These are phyloP conservation scores for Pyrus bretschneideri DNA, from an alignment of 306 rosid species.

Conservation along the genomic window DNA sequence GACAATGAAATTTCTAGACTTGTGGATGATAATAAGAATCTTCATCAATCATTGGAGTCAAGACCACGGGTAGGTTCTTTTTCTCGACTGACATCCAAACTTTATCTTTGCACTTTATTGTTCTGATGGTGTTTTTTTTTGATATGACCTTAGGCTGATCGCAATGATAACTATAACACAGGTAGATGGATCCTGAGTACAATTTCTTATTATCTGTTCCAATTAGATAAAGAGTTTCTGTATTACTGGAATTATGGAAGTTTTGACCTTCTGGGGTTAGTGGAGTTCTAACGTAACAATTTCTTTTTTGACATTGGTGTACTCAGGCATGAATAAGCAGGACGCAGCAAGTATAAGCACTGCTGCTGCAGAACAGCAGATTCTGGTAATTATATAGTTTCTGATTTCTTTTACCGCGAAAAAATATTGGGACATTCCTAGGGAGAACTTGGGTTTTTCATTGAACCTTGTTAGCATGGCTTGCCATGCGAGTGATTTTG, in stretches of 20 bases:
- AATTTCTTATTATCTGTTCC: conserved; percentile 4
- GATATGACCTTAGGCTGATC: conserved; percentile 53
- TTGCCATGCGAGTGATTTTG: not conserved
- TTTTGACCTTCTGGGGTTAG: not conserved
- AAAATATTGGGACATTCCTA: not conserved
- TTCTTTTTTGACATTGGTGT: conserved; percentile 31
- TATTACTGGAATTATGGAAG: not conserved
- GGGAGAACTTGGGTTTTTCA: not conserved
- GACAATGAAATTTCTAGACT: conserved; percentile 83
- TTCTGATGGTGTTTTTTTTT: not conserved
- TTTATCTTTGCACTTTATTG: conserved; percentile 12
- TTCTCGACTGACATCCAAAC: not conserved
- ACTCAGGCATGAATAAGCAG: conserved; percentile 57
- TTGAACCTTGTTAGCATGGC: not conserved
- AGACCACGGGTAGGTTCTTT: conserved; percentile 49
- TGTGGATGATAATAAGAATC: conserved; percentile 65
- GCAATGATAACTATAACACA: conserved; percentile 39
- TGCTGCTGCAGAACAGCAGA: conserved; percentile 82
- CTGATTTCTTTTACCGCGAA: not conserved
- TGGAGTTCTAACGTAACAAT: conserved; percentile 13
- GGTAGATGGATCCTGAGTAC: conserved; percentile 42
- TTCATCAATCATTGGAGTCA: conserved; percentile 68
- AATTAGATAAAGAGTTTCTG: conserved; percentile 1
- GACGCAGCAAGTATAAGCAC: conserved; percentile 52
- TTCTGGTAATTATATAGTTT: conserved; percentile 55